Percentiles rank a stretch among this genome's conserved stretches.
Evolutionary conservation across 305 asterid genomes (phyloP).

Genomic region (Rubia balearica): DNA sequence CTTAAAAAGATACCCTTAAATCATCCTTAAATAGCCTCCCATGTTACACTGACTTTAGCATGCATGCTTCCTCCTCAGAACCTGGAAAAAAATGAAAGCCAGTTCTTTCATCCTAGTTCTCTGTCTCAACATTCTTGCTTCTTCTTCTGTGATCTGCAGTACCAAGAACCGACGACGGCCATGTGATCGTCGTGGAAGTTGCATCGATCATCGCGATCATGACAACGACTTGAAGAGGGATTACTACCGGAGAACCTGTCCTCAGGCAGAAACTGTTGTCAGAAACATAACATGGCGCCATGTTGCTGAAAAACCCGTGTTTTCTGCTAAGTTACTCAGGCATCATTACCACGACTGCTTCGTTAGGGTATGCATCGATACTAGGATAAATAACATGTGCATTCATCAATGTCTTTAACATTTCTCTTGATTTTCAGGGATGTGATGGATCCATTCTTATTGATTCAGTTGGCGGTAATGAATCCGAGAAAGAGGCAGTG

Average conservation of each 20-base stretch:
- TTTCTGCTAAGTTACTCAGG: constrained; percentile 16
- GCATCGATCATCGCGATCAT: neutral
- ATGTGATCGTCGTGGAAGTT: neutral
- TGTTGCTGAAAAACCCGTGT: neutral
- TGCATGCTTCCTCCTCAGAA: neutral
- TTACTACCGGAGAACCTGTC: constrained; percentile 9
- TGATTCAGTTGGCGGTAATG: constrained; percentile 11
- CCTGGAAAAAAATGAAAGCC: neutral
- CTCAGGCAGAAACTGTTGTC: constrained; percentile 10
- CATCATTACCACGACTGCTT: constrained; percentile 22
- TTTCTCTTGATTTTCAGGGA: constrained; percentile 18
- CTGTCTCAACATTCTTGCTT: constrained; percentile 7
- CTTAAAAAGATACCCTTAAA: neutral
- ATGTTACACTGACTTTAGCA: neutral
- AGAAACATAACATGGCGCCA: constrained; percentile 1
- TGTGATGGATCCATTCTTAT: constrained; percentile 31
- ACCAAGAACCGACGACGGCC: neutral
- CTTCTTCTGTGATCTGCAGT: constrained; percentile 5
- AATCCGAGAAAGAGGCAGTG: constrained; percentile 20
- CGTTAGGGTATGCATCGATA: constrained; percentile 22
- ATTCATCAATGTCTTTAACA: no score
- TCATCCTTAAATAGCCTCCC: neutral
- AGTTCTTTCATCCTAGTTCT: constrained; percentile 1
- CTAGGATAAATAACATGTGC: no score
- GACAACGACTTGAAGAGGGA: constrained; percentile 8